Conservation (phyloP, 2,329 filamentous ascomycete species). For the Colletotrichum falcatum region DNA sequence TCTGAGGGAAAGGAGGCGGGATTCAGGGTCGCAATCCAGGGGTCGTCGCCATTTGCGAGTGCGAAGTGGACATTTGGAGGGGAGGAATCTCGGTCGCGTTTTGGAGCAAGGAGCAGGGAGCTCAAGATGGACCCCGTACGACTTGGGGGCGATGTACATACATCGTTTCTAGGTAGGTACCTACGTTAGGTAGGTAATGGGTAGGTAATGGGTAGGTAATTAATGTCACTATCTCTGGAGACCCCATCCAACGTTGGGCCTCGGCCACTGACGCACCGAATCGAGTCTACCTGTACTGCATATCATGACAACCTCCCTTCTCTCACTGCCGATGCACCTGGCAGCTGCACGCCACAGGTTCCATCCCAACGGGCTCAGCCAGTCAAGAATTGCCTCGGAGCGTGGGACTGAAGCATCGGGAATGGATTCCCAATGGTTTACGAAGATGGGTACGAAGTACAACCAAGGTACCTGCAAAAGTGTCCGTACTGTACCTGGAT, state of each 20-base stretch:
- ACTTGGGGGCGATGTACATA: too few relatives aligned
- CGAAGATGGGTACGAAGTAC: background rate
- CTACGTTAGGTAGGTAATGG: too few relatives aligned
- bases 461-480: too few relatives aligned
- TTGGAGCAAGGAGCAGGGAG: conserved; percentile 14
- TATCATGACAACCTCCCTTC: background rate
- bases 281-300: background rate
- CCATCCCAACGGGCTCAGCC: background rate
- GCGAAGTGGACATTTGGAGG: background rate
- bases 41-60: conserved; percentile 27
- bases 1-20: conserved; percentile 15
- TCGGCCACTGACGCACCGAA: conserved; percentile 9
- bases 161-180: too few relatives aligned
- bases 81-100: conserved; percentile 5
- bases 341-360: conserved; percentile 1
- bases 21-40: conserved; percentile 40
- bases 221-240: too few relatives aligned
- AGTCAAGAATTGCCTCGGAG: conserved; percentile 13
- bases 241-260: background rate
- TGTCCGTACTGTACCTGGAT: too few relatives aligned
- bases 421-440: background rate
- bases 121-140: conserved; percentile 13
- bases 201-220: too few relatives aligned
- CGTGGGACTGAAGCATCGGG: background rate
- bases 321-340: background rate